Percentiles rank a stretch among this genome's conserved stretches.
phyloP scores from a whole-genome alignment of 129 eudicot species.

The Cynara cardunculus region DNA sequence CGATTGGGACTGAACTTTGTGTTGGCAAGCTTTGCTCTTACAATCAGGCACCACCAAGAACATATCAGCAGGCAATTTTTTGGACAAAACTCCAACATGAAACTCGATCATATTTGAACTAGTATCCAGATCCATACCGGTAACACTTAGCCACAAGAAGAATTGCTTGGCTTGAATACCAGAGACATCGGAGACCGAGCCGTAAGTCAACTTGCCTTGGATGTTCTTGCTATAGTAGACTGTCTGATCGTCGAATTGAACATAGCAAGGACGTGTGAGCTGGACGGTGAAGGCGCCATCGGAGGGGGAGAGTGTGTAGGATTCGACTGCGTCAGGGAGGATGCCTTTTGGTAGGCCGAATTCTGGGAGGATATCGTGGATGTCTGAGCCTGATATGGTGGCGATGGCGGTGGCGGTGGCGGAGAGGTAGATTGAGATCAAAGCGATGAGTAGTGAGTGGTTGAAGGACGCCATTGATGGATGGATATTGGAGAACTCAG shows the following conservation, averaged over 20 bases:
- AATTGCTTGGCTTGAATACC: constrained; percentile 81
- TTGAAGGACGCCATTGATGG: constrained; percentile 28
- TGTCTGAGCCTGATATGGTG: constrained; percentile 24
- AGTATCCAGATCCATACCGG: constrained; percentile 54
- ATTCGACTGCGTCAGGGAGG: constrained; percentile 52
- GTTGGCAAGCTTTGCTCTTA: constrained; percentile 36
- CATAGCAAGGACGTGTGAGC: constrained; percentile 57
- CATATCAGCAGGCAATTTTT: constrained; percentile 53
- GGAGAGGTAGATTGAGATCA: constrained; percentile 23
- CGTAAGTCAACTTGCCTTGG: constrained; percentile 56
- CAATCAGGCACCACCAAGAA: constrained; percentile 58
- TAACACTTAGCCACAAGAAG: constrained; percentile 66
- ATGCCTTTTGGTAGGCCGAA: constrained; percentile 78
- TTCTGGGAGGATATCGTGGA: constrained; percentile 68
- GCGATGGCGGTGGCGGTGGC: not conserved
- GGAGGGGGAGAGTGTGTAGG: constrained; percentile 51
- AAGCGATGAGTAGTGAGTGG: constrained; percentile 5
- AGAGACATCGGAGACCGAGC: constrained; percentile 56
- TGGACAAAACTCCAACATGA: constrained; percentile 66
- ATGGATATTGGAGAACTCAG: not conserved
- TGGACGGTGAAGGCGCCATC: constrained; percentile 46
- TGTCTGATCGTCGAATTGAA: constrained; percentile 54
- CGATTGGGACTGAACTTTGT: not conserved
- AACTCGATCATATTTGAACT: constrained; percentile 47
- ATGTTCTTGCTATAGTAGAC: constrained; percentile 50